Percentiles rank a stretch among this genome's conserved stretches.
Evolutionary conservation across 2,329 filamentous ascomycete genomes (phyloP).

Genomic region (Metarhizium humberi): DNA sequence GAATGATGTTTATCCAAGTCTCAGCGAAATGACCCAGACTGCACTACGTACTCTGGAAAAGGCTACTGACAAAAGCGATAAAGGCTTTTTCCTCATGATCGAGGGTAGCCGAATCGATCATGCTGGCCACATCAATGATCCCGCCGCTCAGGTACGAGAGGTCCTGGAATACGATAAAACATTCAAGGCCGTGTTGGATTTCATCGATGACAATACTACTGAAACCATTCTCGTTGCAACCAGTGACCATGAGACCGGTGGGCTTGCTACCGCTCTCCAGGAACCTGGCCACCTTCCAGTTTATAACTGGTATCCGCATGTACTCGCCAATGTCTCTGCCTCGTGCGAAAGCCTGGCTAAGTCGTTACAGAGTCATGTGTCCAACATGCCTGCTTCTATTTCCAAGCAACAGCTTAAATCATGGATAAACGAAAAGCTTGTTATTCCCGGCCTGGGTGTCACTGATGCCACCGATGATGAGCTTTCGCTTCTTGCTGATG

Average conservation of each 20-base stretch:
- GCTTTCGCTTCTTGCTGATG: constrained; percentile 53
- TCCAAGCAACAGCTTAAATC: constrained; percentile 35
- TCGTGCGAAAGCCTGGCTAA: constrained; percentile 63
- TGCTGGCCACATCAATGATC: constrained; percentile 79
- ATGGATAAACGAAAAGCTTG: constrained; percentile 61
- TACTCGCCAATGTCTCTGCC: constrained; percentile 67
- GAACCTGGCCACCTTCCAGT: constrained; percentile 42
- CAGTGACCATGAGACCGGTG: constrained; percentile 94
- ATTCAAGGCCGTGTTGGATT: constrained; percentile 75
- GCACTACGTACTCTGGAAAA: constrained; percentile 71
- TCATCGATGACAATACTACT: constrained; percentile 63
- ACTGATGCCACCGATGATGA: constrained; percentile 63
- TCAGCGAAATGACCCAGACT: constrained; percentile 83
- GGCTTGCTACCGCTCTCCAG: constrained; percentile 70
- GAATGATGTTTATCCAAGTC: constrained; percentile 72
- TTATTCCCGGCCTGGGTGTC: constrained; percentile 67
- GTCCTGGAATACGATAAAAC: constrained; percentile 91
- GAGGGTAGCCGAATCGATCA: constrained; percentile 96
- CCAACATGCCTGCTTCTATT: constrained; percentile 21
- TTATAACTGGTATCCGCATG: constrained; percentile 71
- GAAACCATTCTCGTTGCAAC: constrained; percentile 80
- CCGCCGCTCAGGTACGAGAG: constrained; percentile 77
- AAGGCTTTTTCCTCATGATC: constrained; percentile 98
- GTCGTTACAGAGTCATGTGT: constrained; percentile 53
- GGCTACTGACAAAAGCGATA: constrained; percentile 73